Evolutionary conservation across 768 basidiomycete species (phyloP).

Genomic region (Tylopilus cervinicoccineus): DNA sequence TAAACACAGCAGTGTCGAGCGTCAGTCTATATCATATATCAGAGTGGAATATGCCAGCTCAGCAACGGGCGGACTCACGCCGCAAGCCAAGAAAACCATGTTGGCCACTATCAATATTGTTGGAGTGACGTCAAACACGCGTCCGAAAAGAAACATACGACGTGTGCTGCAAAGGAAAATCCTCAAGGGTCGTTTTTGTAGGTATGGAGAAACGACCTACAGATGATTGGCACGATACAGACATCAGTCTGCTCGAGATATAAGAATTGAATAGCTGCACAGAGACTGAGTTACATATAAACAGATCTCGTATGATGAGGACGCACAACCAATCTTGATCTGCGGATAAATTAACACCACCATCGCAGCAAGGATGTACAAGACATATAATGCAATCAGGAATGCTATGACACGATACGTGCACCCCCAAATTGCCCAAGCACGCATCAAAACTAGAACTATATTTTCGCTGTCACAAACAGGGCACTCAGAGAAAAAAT

Average conservation of each 20-base stretch:
- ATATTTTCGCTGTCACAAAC: not conserved
- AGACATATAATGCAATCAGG: slow-evolving; percentile 2
- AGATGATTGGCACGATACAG: slow-evolving; percentile 1
- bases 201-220: not conserved
- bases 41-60: too few relatives aligned
- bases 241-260: slow-evolving; percentile 7
- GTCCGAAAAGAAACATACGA: not conserved
- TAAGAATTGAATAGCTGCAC: not conserved
- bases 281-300: not conserved
- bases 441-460: slow-evolving; percentile 25
- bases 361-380: not conserved
- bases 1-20: not conserved
- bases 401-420: not conserved
- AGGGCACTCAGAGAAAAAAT: not conserved
- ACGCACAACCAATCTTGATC: not conserved
- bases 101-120: not conserved
- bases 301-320: not conserved
- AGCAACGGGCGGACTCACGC: not conserved
- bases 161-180: not conserved
- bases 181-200: not conserved
- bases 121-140: not conserved
- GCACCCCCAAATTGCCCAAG: slow-evolving; percentile 22
- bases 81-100: not conserved
- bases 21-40: not conserved
- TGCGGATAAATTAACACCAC: not conserved